These are phyloP conservation scores for Exophiala sp. DNA, from an alignment of 2,329 filamentous ascomycete species.

Conservation along the genomic window DNA sequence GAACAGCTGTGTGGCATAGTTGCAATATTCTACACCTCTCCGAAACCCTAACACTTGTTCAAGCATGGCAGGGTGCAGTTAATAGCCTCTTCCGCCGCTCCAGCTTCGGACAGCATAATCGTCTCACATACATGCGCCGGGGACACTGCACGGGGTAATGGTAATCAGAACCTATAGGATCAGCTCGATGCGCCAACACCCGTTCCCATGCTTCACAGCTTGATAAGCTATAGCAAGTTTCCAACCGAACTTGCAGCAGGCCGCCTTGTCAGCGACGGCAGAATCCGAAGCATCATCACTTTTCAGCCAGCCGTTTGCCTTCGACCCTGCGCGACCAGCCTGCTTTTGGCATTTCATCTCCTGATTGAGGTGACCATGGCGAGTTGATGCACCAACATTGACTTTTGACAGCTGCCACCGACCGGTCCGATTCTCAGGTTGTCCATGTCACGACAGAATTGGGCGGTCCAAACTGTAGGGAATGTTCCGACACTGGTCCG, in stretches of 20 bases:
- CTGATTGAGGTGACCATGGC: background rate
- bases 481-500: background rate
- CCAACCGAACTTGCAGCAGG: background rate
- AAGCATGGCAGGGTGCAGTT: too few relatives aligned
- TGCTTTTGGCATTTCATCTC: background rate
- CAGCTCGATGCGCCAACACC: too few relatives aligned
- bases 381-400: conserved; percentile 1
- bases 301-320: background rate
- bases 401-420: conserved; percentile 1
- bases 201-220: too few relatives aligned
- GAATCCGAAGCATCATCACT: background rate
- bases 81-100: too few relatives aligned
- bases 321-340: background rate
- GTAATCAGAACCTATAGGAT: too few relatives aligned
- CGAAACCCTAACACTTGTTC: too few relatives aligned
- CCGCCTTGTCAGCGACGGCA: background rate
- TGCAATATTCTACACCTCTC: too few relatives aligned
- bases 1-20: too few relatives aligned
- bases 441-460: background rate
- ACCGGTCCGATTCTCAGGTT: background rate
- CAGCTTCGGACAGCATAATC: too few relatives aligned
- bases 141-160: too few relatives aligned
- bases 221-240: background rate
- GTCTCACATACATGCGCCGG: too few relatives aligned
- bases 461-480: background rate